A percentile compares a stretch with the other conserved stretches of the same genome.
Conservation (phyloP, 1,284 basidiomycete species). For the Limonomyces culmigenus region DNA sequence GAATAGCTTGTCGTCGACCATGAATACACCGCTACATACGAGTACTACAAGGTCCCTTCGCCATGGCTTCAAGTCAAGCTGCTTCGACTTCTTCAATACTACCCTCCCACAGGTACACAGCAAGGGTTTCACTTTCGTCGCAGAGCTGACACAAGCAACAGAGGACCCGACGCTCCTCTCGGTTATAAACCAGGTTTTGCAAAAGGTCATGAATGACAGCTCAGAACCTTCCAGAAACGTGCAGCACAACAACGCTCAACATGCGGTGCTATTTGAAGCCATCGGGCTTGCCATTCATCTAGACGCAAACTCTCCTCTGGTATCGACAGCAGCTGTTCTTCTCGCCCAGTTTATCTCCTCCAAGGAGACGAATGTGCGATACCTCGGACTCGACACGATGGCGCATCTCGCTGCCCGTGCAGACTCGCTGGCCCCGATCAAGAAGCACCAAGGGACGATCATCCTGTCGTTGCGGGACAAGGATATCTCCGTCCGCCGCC, state of each 20-base stretch:
- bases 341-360: conserved; percentile 93
- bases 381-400: conserved; percentile 96
- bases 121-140: conserved; percentile 1
- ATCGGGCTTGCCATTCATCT: conserved; percentile 95
- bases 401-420: conserved; percentile 91
- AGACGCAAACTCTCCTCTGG: conserved; percentile 82
- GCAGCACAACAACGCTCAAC: conserved; percentile 97
- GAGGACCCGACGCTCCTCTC: conserved; percentile 72
- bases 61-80: conserved; percentile 98
- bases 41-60: conserved; percentile 95
- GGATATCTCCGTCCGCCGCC: conserved; percentile 90
- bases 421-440: conserved; percentile 81
- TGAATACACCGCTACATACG: conserved; percentile 77
- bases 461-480: conserved; percentile 90
- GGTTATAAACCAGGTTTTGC: conserved; percentile 72
- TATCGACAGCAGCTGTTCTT: conserved; percentile 79
- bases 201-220: conserved; percentile 85
- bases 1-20: conserved; percentile 82
- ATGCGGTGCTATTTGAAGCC: conserved; percentile 96
- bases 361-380: conserved; percentile 96
- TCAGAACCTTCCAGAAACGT: conserved; percentile 88
- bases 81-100: conserved; percentile 86
- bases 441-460: conserved; percentile 92
- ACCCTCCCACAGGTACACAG: conserved; percentile 71
- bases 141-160: conserved; percentile 13